A percentile compares a stretch with the other conserved stretches of the same genome.
phyloP scores from a whole-genome alignment of 805 yeast genomes.

The Yueomyces sinensis region DNA sequence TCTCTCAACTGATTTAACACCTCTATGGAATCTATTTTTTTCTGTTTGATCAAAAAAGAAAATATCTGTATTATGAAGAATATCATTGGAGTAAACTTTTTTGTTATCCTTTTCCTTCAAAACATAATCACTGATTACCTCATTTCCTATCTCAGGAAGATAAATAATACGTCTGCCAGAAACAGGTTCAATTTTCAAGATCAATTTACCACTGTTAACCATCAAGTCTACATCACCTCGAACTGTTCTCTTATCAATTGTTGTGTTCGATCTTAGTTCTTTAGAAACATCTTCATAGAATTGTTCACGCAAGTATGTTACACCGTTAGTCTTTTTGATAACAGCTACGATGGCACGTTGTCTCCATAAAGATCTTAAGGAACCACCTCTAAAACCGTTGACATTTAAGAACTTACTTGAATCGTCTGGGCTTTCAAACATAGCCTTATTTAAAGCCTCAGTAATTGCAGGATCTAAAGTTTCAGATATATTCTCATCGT shows the following conservation, averaged over 20 bases:
- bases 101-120: slow-evolving; percentile 17
- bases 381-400: slow-evolving; percentile 27
- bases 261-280: slow-evolving; percentile 26
- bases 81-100: slow-evolving; percentile 12
- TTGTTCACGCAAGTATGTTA: slow-evolving; percentile 29
- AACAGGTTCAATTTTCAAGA: slow-evolving; percentile 8
- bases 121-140: slow-evolving; percentile 10
- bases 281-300: slow-evolving; percentile 31
- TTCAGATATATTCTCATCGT: neutral
- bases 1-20: slow-evolving; percentile 21
- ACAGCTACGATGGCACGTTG: slow-evolving; percentile 30
- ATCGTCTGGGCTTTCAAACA: neutral
- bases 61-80: slow-evolving; percentile 20
- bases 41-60: slow-evolving; percentile 23
- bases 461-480: neutral
- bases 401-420: slow-evolving; percentile 6
- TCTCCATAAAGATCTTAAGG: slow-evolving; percentile 33
- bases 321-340: slow-evolving; percentile 33
- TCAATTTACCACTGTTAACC: slow-evolving; percentile 13
- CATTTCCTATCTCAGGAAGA: slow-evolving; percentile 12
- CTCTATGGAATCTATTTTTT: slow-evolving; percentile 18
- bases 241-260: slow-evolving; percentile 42
- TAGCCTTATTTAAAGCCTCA: slow-evolving; percentile 4
- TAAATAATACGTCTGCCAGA: slow-evolving; percentile 12
- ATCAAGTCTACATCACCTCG: slow-evolving; percentile 28